A percentile compares a stretch with the other conserved stretches of the same genome.
phyloP scores from a whole-genome alignment of 768 basidiomycete genomes.

The Termitomyces sp. region DNA sequence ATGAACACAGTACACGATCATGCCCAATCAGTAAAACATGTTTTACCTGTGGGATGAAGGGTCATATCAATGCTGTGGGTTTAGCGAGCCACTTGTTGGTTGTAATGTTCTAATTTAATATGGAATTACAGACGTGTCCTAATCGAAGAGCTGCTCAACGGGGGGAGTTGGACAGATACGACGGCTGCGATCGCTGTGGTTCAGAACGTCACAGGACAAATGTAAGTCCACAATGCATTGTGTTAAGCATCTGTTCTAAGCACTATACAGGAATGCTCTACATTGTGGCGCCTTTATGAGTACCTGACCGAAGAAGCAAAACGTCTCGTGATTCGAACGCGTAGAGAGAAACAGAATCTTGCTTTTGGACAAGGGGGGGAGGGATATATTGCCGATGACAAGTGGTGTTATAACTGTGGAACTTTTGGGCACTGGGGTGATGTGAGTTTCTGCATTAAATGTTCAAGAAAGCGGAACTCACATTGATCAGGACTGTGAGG shows the following conservation, averaged over 20 bases:
- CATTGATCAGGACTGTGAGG: slow-evolving; percentile 52
- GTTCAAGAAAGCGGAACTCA: not conserved
- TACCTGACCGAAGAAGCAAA: slow-evolving; percentile 59
- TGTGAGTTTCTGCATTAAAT: slow-evolving; percentile 36
- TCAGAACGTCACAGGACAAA: slow-evolving; percentile 59
- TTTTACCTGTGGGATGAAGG: slow-evolving; percentile 79
- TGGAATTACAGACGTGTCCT: slow-evolving; percentile 54
- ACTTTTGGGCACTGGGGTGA: slow-evolving; percentile 72
- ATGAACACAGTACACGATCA: slow-evolving; percentile 72
- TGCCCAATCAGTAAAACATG: slow-evolving; percentile 82
- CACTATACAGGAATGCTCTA: slow-evolving; percentile 67
- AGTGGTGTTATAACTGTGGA: slow-evolving; percentile 85
- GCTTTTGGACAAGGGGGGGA: slow-evolving; percentile 68
- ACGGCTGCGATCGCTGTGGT: slow-evolving; percentile 68
- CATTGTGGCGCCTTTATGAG: slow-evolving; percentile 75
- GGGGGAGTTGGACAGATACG: slow-evolving; percentile 23
- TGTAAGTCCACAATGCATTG: slow-evolving; percentile 32
- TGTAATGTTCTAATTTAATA: not conserved
- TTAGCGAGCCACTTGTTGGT: not conserved
- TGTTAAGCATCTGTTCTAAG: not conserved
- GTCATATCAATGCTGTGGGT: slow-evolving; percentile 66
- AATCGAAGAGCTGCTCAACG: slow-evolving; percentile 39
- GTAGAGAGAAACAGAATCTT: slow-evolving; percentile 45
- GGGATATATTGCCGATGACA: slow-evolving; percentile 66
- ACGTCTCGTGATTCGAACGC: slow-evolving; percentile 32